Percentiles rank a stretch among this genome's conserved stretches.
phyloP scores from a whole-genome alignment of 2,329 filamentous ascomycete species.

The Leptographium flavum region DNA sequence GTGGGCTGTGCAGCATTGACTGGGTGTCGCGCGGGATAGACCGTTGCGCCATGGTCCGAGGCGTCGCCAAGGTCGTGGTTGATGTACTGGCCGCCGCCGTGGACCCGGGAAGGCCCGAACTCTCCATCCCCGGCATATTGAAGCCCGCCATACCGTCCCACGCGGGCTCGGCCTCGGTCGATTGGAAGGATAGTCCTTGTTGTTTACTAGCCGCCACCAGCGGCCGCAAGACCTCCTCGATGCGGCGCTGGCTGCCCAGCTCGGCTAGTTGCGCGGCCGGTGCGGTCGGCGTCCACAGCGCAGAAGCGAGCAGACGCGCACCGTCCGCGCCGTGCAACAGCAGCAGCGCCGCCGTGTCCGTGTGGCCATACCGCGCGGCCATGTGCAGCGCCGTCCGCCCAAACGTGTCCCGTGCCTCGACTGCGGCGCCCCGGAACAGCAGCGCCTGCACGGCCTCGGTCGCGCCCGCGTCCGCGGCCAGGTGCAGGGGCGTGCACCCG shows the following conservation, averaged over 20 bases:
- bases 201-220: not conserved
- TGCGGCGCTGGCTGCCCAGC: conserved; percentile 1
- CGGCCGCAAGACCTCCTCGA: not conserved
- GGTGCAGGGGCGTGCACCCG: conserved; percentile 12
- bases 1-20: not conserved
- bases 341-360: conserved; percentile 1
- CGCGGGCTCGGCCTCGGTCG: not conserved
- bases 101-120: no score
- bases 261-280: not conserved
- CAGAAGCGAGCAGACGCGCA: not conserved
- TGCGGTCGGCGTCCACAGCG: not conserved
- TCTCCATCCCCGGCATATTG: no score
- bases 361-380: conserved; percentile 3
- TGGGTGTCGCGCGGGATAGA: no score
- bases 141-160: no score
- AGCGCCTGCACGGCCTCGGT: conserved; percentile 3
- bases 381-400: conserved; percentile 9
- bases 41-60: not conserved
- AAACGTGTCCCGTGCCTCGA: conserved; percentile 6
- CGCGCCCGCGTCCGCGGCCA: conserved; percentile 8
- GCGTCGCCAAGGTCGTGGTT: no score
- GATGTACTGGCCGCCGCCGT: no score
- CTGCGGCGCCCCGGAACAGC: conserved; percentile 6
- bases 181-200: no score
- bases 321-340: conserved; percentile 28